Base-by-base conservation (phyloP, 2,329 filamentous ascomycete genomes). In the Calonectria montana region DNA sequence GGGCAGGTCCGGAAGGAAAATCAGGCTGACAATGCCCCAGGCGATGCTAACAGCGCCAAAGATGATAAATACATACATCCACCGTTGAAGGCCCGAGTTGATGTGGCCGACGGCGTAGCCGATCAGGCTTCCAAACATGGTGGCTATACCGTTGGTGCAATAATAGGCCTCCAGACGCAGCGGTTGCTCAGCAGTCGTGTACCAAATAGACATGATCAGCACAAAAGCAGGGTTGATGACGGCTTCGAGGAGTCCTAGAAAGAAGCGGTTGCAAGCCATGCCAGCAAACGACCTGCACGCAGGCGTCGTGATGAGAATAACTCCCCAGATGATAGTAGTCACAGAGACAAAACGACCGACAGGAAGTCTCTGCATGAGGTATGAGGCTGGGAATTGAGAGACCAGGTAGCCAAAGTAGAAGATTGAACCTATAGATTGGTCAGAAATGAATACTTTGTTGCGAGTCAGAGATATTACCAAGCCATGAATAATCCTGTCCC, bases 91-190 rank as follows among this genome's bases (percentile, higher is more conserved):
- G 0, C 86, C 87, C 5, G 85, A 83, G 0, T 82, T 86, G 74
- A 91, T 92, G 76, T 91, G 88, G 1, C 90, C 90, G 12, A 92
- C 85, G 6, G 88, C 90, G 73, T 91, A 91, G 1, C 88, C 88
- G 12, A 91, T 85, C 1, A 91, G 79, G 0, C 86, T 89, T n/a
- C 90, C 90, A 67, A 91, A 89, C 87, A 91, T 90, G 15, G 88
- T 90, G 2, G 89, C 90, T 15, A 91, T 84, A 2, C 90, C 90
- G 73, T 91, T 91, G 43, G 73, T 76, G 63, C 74, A 78, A 70
- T 77, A 68, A 21, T 61, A 68, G 7, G 65, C 57, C 16, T 61
- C 55, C 9, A 61, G 39, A 6, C 65, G 65, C 16, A 68, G 23
- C 10, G 64, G 64, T 21, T 67, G 64, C 37, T 67, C 64, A 2